Conservation (phyloP, 768 basidiomycete species). For the Rhodotorula kratochvilovae region DNA sequence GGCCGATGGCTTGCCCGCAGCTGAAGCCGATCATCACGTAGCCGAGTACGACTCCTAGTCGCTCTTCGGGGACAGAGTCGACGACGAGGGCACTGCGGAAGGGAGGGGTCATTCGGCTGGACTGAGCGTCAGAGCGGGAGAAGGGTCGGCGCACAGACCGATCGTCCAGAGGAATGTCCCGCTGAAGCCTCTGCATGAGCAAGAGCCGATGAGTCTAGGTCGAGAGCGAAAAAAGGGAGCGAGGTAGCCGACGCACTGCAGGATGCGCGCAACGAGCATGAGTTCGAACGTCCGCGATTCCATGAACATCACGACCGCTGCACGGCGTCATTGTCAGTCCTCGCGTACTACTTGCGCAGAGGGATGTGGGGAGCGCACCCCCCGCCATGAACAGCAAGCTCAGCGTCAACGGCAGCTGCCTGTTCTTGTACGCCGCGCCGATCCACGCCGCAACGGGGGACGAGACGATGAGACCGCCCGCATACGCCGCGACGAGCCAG, state of each 20-base stretch:
- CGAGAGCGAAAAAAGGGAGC: constrained; percentile 19
- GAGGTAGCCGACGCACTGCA: constrained; percentile 16
- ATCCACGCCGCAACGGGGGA: constrained; percentile 25
- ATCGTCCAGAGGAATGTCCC: constrained; percentile 6
- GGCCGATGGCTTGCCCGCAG: constrained; percentile 14
- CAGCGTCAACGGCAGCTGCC: constrained; percentile 32
- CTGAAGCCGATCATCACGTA: constrained; percentile 30
- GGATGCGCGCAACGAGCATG: constrained; percentile 34
- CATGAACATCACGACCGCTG: background rate
- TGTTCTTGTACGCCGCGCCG: constrained; percentile 17
- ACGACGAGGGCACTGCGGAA: constrained; percentile 13
- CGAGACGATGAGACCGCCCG: constrained; percentile 37
- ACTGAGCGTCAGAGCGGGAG: too few species aligned
- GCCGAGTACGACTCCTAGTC: constrained; percentile 30
- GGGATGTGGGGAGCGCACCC: background rate
- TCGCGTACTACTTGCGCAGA: too few species aligned
- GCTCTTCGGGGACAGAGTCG: constrained; percentile 28
- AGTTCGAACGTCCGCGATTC: background rate
- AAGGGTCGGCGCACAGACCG: constrained; percentile 10
- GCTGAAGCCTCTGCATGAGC: background rate
- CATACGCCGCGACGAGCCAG: constrained; percentile 41
- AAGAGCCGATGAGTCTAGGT: too few species aligned
- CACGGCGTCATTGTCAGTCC: background rate
- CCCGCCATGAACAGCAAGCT: constrained; percentile 41
- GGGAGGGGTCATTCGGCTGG: too few species aligned